Conservation (phyloP, 768 basidiomycete genomes). For the Suillus bovinus region DNA sequence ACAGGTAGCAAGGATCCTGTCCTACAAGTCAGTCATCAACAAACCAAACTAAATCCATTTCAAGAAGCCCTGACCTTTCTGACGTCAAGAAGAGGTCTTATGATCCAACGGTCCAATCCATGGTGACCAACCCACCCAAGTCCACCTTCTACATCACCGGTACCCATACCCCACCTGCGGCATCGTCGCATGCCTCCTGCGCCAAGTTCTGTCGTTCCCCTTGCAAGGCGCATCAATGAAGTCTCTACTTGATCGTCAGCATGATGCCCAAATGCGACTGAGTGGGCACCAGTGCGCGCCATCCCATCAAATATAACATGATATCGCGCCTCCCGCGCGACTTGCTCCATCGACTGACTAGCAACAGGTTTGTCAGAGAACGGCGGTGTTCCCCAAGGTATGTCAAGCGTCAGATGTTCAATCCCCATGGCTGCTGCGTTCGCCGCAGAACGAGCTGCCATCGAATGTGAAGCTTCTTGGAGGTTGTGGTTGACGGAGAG, state of each 20-base stretch:
- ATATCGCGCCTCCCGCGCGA: conserved; percentile 62
- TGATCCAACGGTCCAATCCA: conserved; percentile 68
- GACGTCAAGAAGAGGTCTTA: conserved; percentile 69
- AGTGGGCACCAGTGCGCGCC: conserved; percentile 34
- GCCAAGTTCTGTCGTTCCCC: conserved; percentile 55
- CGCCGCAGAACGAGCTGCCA: conserved; percentile 51
- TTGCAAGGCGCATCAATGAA: conserved; percentile 64
- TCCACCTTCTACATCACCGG: conserved; percentile 25
- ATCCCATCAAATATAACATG: conserved; percentile 50
- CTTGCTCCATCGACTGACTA: conserved; percentile 48
- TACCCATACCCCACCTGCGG: conserved; percentile 82
- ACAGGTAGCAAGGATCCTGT: conserved; percentile 80
- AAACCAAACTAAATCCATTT: background rate
- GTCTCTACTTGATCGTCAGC: conserved; percentile 87
- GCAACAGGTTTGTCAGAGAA: conserved; percentile 49
- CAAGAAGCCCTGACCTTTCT: conserved; percentile 53
- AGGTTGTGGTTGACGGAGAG: conserved; percentile 72
- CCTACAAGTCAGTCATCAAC: conserved; percentile 41
- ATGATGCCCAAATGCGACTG: conserved; percentile 74
- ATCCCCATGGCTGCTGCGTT: conserved; percentile 46
- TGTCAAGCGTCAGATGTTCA: conserved; percentile 43
- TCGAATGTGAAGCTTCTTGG: conserved; percentile 53
- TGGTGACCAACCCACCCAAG: conserved; percentile 46
- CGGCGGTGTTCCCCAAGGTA: conserved; percentile 59
- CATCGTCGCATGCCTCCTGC: conserved; percentile 66